These are phyloP conservation scores for Mytilinidion resinicola DNA, from an alignment of 495 filamentous ascomycete genomes.

Conservation along the genomic window DNA sequence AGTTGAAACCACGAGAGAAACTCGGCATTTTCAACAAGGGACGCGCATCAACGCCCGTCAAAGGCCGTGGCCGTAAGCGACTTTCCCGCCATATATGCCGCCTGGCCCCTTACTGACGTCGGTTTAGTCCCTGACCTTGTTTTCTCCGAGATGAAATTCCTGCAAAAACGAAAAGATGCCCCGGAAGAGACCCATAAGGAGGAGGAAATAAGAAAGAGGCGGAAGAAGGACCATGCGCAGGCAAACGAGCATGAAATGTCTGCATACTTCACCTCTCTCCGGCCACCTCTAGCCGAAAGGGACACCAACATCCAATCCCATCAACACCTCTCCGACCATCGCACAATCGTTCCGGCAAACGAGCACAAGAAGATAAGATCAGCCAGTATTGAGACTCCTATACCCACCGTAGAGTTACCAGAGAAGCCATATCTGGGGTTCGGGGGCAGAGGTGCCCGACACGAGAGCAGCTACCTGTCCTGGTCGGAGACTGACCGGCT, in stretches of 20 bases:
- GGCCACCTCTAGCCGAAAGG: slow-evolving; percentile 26
- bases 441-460: slow-evolving; percentile 27
- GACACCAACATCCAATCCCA: slow-evolving; percentile 29
- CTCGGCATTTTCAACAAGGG: slow-evolving; percentile 69
- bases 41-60: slow-evolving; percentile 53
- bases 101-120: slow-evolving; percentile 10
- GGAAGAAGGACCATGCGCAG: slow-evolving; percentile 29
- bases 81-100: slow-evolving; percentile 15
- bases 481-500: slow-evolving; percentile 32
- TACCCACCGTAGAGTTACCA: slow-evolving; percentile 30
- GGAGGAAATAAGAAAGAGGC: slow-evolving; percentile 19
- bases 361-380: slow-evolving; percentile 11
- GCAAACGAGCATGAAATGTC: slow-evolving; percentile 36
- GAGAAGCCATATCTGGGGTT: slow-evolving; percentile 33
- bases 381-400: slow-evolving; percentile 14
- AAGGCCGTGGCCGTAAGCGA: slow-evolving; percentile 42
- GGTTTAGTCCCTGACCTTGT: slow-evolving; percentile 55
- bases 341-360: neutral
- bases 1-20: slow-evolving; percentile 51
- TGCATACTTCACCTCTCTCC: slow-evolving; percentile 34
- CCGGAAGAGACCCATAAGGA: slow-evolving; percentile 19
- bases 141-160: slow-evolving; percentile 64
- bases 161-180: slow-evolving; percentile 38
- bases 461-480: slow-evolving; percentile 25
- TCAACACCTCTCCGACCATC: neutral